Percentiles rank a stretch among this genome's conserved stretches.
phyloP scores from a whole-genome alignment of 495 filamentous ascomycete genomes.

The Hypoxylon fuscum region DNA sequence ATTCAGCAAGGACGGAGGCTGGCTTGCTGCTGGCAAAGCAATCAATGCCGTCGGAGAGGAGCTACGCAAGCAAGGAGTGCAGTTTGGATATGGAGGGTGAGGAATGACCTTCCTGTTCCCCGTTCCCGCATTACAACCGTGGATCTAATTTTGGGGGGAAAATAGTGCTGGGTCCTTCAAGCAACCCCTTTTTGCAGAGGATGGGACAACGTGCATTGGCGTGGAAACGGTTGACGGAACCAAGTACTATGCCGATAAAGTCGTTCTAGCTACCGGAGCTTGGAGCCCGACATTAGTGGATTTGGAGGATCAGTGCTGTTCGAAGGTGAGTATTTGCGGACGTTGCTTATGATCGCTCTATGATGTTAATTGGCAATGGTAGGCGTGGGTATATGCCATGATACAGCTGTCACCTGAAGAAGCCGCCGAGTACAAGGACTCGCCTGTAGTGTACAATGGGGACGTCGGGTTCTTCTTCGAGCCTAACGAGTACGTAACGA shows the following conservation, averaged over 20 bases:
- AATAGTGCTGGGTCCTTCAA: conserved; percentile 35
- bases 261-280: conserved; percentile 48
- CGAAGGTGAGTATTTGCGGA: conserved; percentile 26
- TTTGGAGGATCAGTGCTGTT: conserved; percentile 44
- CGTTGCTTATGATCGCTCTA: neutral
- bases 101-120: neutral
- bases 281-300: conserved; percentile 51
- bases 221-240: conserved; percentile 47
- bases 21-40: conserved; percentile 37
- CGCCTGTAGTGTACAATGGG: conserved; percentile 62
- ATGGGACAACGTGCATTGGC: conserved; percentile 40
- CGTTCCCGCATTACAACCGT: neutral
- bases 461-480: conserved; percentile 68
- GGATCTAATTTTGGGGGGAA: neutral
- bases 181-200: conserved; percentile 24
- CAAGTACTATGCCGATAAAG: conserved; percentile 43
- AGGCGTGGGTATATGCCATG: conserved; percentile 64
- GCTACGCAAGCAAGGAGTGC: conserved; percentile 28
- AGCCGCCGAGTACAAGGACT: conserved; percentile 56
- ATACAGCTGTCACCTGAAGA: conserved; percentile 62
- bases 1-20: conserved; percentile 39
- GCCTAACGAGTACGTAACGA: conserved; percentile 55
- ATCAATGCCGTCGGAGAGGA: conserved; percentile 39
- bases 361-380: conserved; percentile 9
- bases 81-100: conserved; percentile 38